Evolutionary conservation across 805 yeast species (phyloP), one percentile per base, ranked within the genome.

Genomic region (Nakazawaea ishiwadae): DNA sequence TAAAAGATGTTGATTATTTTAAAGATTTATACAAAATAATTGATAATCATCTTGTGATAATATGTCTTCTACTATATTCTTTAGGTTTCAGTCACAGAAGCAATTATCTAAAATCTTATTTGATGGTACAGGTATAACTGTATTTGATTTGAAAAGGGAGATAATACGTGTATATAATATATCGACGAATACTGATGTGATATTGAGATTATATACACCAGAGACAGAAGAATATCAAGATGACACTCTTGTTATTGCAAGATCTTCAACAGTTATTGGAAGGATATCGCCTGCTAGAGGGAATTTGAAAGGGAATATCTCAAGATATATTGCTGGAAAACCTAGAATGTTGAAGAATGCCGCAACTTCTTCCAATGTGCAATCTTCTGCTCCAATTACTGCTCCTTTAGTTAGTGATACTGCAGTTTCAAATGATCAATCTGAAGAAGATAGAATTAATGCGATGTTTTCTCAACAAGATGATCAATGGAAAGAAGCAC

Each of bases 101-200:
- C 80, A 76, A 31, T 81, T 85, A 21, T 79, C 85, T 1, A 75
- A 95, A 32, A 77, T 93, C 20, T 73, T 81, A 35, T 93, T 93
- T 56, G 99, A 93, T 59, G 99, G 99, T 16, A 91, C 99, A 0
- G 97, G 98, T 21, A 79, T 93, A 31, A 87, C 96, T 2, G 96
- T 90, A 1, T 93, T 91, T 63, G 99, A 93, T 56, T 66, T 93
- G 46, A 93, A 93, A 62, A 80, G 91, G 47, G 98, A 93, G 51
- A 88, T 93, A 39, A 84, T 93, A 32, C 61, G 73, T 15, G 86
- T 80, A 30, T 91, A 90, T 60, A 84, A 79, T 51, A 68, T 93
- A 12, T 88, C 90, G 5, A 81, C 80, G 45, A 95, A 96, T 1
- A 75, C 81, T 2, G 96, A 87, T 55, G 89, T 90, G 53, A 93